phyloP scores from a whole-genome alignment of 192 early-diverging fungal species.

The Kappamyces sp. region DNA sequence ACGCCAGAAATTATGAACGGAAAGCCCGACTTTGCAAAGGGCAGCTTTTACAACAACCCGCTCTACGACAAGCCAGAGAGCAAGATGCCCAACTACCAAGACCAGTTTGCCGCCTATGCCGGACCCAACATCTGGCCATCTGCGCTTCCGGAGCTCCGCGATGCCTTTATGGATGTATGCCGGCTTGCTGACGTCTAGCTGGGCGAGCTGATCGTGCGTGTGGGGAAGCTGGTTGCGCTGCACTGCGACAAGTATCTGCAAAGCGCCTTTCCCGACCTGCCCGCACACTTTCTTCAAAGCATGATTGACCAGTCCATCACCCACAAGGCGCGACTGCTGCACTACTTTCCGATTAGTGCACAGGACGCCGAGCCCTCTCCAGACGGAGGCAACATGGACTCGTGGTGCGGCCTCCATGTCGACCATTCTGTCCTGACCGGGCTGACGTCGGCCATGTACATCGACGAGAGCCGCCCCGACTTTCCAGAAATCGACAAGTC shows the following conservation, averaged over 20 bases:
- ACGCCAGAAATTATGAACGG: conserved; percentile 44
- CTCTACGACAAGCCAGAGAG: conserved; percentile 34
- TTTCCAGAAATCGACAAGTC: conserved; percentile 20
- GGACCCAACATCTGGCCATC: conserved; percentile 56
- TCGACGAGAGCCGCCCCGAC: conserved; percentile 33
- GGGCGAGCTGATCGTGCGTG: conserved; percentile 49
- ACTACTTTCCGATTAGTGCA: conserved; percentile 55
- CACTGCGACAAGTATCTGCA: conserved; percentile 54
- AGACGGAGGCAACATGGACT: conserved; percentile 40
- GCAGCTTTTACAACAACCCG: conserved; percentile 60
- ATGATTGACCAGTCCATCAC: conserved; percentile 49
- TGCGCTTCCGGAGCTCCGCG: conserved; percentile 45
- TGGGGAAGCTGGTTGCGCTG: conserved; percentile 49
- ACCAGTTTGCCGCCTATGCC: conserved; percentile 48
- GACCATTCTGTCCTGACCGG: conserved; percentile 63
- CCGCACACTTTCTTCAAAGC: conserved; percentile 39
- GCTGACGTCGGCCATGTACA: conserved; percentile 58
- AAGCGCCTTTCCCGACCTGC: conserved; percentile 30
- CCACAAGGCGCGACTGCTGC: conserved; percentile 58
- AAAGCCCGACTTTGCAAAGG: conserved; percentile 58
- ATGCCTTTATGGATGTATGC: conserved; percentile 43
- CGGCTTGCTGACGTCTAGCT: conserved; percentile 18
- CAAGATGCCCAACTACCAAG: conserved; percentile 16
- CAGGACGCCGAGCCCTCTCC: conserved; percentile 9
- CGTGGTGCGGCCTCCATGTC: conserved; percentile 67